Evolutionary conservation across 2,329 filamentous ascomycete genomes (phyloP), one percentile per base, ranked within the genome.

Genomic region (Hypomyces perniciosus): DNA sequence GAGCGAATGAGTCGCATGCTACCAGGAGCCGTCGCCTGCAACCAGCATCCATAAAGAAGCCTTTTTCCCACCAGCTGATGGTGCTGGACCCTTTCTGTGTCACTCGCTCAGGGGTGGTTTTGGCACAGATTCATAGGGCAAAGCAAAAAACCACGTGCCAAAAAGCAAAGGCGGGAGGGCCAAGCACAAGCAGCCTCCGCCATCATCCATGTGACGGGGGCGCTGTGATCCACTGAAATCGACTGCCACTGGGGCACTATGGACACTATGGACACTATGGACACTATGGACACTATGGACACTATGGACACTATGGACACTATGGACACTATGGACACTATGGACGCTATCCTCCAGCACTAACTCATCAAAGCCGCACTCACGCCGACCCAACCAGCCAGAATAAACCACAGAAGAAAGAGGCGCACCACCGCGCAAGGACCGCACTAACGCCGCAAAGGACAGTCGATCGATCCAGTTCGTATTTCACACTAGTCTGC

Each of bases 401-500:
- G 33, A 12, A 35, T 35, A 35, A 35, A 35, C 33, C 8, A 12
- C 49, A 55, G 45, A 41, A 52, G 35, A 46, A 28, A 34, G 45
- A 35, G 12, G 8, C 33, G 8, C 33, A 8, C 12, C 8, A 12
- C 12, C 8, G 33, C 33, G 33, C 33, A 35, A 12, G 33, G 33
- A 12, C 33, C 33, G 12, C 51, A 48, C 51, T 48, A 47, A 45
- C 44, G 45, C 50, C 53, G 43, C 50, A 52, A 43, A 45, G 46
- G 54, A 50, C 41, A 53, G 57, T 55, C 60, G 60, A 62, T 62
- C 60, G 59, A 62, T 62, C 56, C 20, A 50, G 54, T 54, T 59
- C 51, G 57, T 51, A 55, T 56, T 53, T 44, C 33, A 53, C 42
- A 48, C 57, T 56, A 61, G 56, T 35, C 46, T 46, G 42, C 47